Conservation (phyloP, 306 rosid genomes). For the Dryas drummondii region DNA sequence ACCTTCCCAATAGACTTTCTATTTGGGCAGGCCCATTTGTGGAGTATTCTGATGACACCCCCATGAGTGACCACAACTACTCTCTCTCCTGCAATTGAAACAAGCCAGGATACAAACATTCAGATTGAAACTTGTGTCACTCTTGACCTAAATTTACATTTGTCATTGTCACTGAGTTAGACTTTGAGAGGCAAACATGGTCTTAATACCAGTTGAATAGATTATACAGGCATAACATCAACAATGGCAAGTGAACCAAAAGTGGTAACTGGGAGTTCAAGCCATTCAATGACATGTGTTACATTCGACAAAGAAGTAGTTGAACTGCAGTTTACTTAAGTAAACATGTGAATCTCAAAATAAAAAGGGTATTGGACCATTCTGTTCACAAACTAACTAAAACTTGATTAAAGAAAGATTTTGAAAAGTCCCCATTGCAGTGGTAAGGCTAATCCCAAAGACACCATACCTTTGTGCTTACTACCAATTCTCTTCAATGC, state of each 20-base stretch:
- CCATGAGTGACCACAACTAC: slow-evolving; percentile 74
- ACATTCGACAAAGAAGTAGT: not conserved
- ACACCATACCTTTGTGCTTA: slow-evolving; percentile 67
- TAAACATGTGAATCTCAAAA: not conserved
- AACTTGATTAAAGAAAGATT: not conserved
- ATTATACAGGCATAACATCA: not conserved
- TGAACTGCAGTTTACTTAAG: not conserved
- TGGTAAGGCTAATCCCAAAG: not conserved
- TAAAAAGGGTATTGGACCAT: not conserved
- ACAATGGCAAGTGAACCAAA: not conserved
- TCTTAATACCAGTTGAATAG: not conserved
- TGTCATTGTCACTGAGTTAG: not conserved
- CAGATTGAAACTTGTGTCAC: not conserved
- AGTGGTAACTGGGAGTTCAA: slow-evolving; percentile 2
- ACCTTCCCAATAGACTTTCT: slow-evolving; percentile 47
- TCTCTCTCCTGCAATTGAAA: slow-evolving; percentile 59
- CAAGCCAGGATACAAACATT: slow-evolving; percentile 17
- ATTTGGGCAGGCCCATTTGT: slow-evolving; percentile 50
- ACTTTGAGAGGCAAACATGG: not conserved
- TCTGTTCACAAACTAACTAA: not conserved
- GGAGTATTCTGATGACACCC: slow-evolving; percentile 62
- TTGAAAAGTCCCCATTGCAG: not conserved
- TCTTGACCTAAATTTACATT: slow-evolving; percentile 2
- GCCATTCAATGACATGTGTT: not conserved
- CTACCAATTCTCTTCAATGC: slow-evolving; percentile 57